Conservation (phyloP, 768 basidiomycete species). For the Auriscalpium orientale region DNA sequence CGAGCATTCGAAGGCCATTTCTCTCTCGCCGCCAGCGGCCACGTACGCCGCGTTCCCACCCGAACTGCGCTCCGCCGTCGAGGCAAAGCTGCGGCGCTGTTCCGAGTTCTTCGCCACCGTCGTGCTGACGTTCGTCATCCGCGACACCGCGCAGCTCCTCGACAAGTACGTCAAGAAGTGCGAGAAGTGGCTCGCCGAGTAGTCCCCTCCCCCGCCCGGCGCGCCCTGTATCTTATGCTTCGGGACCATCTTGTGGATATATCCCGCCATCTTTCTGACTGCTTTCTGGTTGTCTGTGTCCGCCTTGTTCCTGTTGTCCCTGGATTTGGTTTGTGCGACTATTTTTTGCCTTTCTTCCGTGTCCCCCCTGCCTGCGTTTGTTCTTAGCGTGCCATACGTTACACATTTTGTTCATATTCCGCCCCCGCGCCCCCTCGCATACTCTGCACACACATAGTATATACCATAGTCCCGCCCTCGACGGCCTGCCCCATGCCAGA, state of each 20-base stretch:
- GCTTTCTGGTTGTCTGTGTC: neutral
- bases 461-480: neutral
- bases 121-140: constrained; percentile 83
- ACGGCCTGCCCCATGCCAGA: neutral
- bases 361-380: neutral
- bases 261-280: constrained; percentile 23
- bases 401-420: neutral
- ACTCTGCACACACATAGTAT: neutral
- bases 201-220: constrained; percentile 5
- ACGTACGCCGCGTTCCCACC: constrained; percentile 64
- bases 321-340: neutral
- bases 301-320: neutral
- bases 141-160: constrained; percentile 75
- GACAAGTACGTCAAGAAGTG: constrained; percentile 94
- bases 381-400: neutral
- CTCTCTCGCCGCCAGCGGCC: constrained; percentile 57
- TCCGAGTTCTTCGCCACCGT: constrained; percentile 92
- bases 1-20: constrained; percentile 73
- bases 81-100: constrained; percentile 67
- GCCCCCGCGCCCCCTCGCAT: neutral
- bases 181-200: constrained; percentile 88
- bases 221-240: constrained; percentile 25
- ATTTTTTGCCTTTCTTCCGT: neutral
- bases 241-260: constrained; percentile 19
- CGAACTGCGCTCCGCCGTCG: constrained; percentile 56